Base-by-base conservation (phyloP, 2,329 filamentous ascomycete genomes). In the Cyanodermella asteris region DNA sequence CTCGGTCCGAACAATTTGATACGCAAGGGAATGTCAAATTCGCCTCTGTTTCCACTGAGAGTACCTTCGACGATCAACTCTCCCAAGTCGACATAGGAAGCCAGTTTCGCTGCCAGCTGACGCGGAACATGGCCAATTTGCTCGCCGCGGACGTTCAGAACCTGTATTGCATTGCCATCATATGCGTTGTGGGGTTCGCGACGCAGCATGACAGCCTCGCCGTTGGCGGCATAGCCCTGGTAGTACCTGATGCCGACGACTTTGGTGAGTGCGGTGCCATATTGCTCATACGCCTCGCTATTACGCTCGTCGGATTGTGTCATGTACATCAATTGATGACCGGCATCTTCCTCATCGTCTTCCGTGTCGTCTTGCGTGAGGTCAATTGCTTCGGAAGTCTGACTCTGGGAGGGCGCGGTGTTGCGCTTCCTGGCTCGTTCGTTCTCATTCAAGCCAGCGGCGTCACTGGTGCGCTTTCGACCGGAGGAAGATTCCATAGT, bases 121-220 rank as follows among this genome's bases (percentile, higher is more conserved):
- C 65, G 56, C 5, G 75, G 72, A 20, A 91, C 55, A 45, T 91
- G 78, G 1, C 80, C 80, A 36, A 91, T 76, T 38, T 90, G 78
- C 6, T 47, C 44, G 10, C 66, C 62, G 39, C 74, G 61, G 9
- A 82, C 75, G 43, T 87, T 90, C 37, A 75, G 60, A 2, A 90
- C 64, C 5, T 67, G 64, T 29, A 90, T 78, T 0, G 78, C 78
- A 47, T 87, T 87, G 5, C 36, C 33, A 40, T 87, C 76, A 40
- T 73, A 76, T 11, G n/a, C 20, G 38, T 84, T 84, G 2, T 46
- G 39, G 2, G 73, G 70, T 39, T 84, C 72, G 39, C 76, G 55
- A 18, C 51, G 53, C 27, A 72, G 50, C 23, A 70, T 44, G 3
- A 77, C 66, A 26, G 61, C 53, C 41, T 78, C 72, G 13, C 69